Percentiles rank a stretch among this genome's conserved stretches.
Conservation (phyloP, 768 basidiomycete genomes). For the Sporobolomyces roseus region DNA sequence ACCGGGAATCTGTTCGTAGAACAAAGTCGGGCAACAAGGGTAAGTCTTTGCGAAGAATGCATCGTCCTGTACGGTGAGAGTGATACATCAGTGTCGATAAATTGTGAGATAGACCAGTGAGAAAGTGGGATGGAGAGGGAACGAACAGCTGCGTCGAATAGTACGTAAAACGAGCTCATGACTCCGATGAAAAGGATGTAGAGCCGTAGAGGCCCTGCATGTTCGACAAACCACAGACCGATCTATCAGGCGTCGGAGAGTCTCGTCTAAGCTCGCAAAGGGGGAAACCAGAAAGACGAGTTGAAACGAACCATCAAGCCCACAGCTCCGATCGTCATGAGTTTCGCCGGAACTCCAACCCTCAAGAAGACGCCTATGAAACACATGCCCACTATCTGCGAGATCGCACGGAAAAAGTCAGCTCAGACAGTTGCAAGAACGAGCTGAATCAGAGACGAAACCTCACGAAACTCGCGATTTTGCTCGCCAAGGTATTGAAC, state of each 20-base stretch:
- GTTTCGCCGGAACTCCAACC: not conserved
- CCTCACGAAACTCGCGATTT: conserved; percentile 39
- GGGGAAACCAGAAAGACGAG: rapidly evolving
- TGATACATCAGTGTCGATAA: too few relatives aligned
- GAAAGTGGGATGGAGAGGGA: not conserved
- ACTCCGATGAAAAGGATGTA: conserved; percentile 43
- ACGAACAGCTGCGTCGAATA: conserved; percentile 34
- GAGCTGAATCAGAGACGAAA: not conserved
- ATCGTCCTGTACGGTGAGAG: conserved; percentile 25
- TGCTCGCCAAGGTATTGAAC: conserved; percentile 42
- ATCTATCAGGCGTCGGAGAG: conserved; percentile 3
- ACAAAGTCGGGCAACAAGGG: conserved; percentile 30
- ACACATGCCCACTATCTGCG: conserved; percentile 25
- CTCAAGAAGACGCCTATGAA: conserved; percentile 31
- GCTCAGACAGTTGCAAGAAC: not conserved
- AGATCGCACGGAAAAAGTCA: not conserved
- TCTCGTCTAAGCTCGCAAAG: not conserved
- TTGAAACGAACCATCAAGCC: conserved; percentile 27
- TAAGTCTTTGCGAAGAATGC: conserved; percentile 36
- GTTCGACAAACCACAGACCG: conserved; percentile 39
- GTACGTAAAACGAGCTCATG: conserved; percentile 37
- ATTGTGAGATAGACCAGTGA: not conserved
- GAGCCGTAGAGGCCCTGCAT: conserved; percentile 31
- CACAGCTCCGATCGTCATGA: conserved; percentile 12
- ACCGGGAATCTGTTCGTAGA: not conserved